Percentiles rank a stretch among this genome's conserved stretches.
Evolutionary conservation across 2,329 filamentous ascomycete genomes (phyloP).

Genomic region (Phialemoniopsis sp.): DNA sequence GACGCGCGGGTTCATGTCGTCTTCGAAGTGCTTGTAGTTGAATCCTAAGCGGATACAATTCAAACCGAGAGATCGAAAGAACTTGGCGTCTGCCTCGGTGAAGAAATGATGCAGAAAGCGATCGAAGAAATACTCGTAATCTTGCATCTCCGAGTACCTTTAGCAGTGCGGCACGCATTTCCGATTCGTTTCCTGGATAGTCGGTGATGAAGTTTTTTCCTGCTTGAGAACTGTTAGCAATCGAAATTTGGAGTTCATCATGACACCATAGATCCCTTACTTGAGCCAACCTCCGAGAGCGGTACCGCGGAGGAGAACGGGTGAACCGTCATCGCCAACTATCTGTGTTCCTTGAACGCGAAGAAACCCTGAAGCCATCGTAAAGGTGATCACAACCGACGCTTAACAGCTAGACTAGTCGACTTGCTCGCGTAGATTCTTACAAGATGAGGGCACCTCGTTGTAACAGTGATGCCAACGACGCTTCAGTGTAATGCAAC

Average conservation of each 20-base stretch:
- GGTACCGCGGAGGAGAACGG: constrained; percentile 28
- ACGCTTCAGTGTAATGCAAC: too few relatives aligned
- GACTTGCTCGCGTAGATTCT: too few relatives aligned
- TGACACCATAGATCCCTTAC: too few relatives aligned
- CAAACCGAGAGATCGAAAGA: constrained; percentile 49
- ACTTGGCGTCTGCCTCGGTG: constrained; percentile 52
- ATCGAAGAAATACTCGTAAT: constrained; percentile 55
- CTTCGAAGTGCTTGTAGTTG: constrained; percentile 55
- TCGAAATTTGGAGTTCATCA: too few relatives aligned
- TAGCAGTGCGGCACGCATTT: constrained; percentile 49
- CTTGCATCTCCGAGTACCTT: constrained; percentile 50
- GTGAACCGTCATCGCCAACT: constrained; percentile 7
- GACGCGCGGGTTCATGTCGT: constrained; percentile 44
- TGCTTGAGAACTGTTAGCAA: too few relatives aligned
- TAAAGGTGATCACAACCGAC: too few relatives aligned
- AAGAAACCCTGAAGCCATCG: constrained; percentile 3
- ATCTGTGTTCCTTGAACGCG: constrained; percentile 2
- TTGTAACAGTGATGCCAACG: too few relatives aligned
- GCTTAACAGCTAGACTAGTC: too few relatives aligned
- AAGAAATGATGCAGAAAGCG: constrained; percentile 55
- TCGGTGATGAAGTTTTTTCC: constrained; percentile 61
- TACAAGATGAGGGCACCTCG: too few relatives aligned
- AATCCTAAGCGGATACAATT: constrained; percentile 58
- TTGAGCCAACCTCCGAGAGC: constrained; percentile 25
- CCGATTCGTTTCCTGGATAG: constrained; percentile 53